Conservation (phyloP, 805 yeast genomes). For the Spathaspora hagerdaliae region DNA sequence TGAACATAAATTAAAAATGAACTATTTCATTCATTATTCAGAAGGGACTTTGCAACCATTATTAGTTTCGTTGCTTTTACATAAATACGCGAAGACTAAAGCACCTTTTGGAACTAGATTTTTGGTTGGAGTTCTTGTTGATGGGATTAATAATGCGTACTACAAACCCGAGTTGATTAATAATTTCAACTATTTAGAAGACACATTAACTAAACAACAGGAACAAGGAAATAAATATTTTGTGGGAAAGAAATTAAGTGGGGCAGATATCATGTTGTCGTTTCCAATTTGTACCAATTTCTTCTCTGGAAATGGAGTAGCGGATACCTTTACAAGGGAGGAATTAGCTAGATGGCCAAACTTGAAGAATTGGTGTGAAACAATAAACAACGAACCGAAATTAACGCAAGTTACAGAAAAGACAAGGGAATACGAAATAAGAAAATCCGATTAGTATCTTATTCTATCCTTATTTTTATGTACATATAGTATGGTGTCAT, state of each 20-base stretch:
- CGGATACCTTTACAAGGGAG: conserved; percentile 7
- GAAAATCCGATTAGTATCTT: too few relatives aligned
- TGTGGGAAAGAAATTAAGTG: conserved; percentile 32
- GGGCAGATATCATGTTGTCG: conserved; percentile 33
- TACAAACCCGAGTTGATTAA: conserved; percentile 20
- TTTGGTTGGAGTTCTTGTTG: conserved; percentile 18
- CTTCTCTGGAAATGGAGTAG: conserved; percentile 18
- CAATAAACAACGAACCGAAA: conserved; percentile 10
- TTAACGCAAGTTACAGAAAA: too few relatives aligned
- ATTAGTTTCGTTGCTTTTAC: conserved; percentile 20
- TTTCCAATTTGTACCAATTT: conserved; percentile 31
- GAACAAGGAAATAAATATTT: conserved; percentile 25
- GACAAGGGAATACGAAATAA: neutral
- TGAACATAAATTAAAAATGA: conserved; percentile 40
- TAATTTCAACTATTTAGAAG: conserved; percentile 27
- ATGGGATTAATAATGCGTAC: conserved; percentile 19
- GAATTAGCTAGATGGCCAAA: conserved; percentile 15
- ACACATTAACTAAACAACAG: conserved; percentile 20
- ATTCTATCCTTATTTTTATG: too few relatives aligned
- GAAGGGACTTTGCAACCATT: conserved; percentile 62
- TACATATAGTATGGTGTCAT: too few relatives aligned
- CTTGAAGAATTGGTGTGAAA: conserved; percentile 19
- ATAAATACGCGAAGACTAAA: conserved; percentile 13
- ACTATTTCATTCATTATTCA: conserved; percentile 48
- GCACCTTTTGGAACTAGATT: conserved; percentile 25